Evolutionary conservation across 495 filamentous ascomycete genomes (phyloP).

Genomic region (Ramalina intermedia): DNA sequence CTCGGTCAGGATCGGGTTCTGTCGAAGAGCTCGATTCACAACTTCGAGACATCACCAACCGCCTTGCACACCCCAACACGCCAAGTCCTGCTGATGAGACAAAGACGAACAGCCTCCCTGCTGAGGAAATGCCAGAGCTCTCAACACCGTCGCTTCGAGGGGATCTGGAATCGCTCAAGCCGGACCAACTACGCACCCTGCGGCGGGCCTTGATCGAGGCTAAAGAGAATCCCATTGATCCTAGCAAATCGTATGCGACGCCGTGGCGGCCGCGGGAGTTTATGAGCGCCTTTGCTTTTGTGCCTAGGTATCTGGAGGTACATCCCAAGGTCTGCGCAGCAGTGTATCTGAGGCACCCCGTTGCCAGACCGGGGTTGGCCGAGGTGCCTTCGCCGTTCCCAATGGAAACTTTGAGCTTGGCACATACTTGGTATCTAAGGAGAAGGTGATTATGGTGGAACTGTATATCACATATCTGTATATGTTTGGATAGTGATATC

Average conservation of each 20-base stretch:
- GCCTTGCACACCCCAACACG: slow-evolving; percentile 1
- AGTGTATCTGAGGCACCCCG: slow-evolving; percentile 89
- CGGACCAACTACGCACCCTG: slow-evolving; percentile 23
- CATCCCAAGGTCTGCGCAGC: slow-evolving; percentile 92
- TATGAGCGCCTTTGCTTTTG: slow-evolving; percentile 86
- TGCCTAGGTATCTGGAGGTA: slow-evolving; percentile 90
- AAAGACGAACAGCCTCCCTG: background rate
- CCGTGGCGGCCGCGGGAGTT: slow-evolving; percentile 81
- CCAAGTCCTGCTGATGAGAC: background rate
- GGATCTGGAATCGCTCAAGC: slow-evolving; percentile 6
- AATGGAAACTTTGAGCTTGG: slow-evolving; percentile 46
- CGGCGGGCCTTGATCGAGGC: slow-evolving; percentile 36
- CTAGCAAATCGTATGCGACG: slow-evolving; percentile 70
- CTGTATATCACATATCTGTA: background rate
- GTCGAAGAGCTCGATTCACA: slow-evolving; percentile 38
- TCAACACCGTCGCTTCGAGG: slow-evolving; percentile 5
- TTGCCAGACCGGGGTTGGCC: slow-evolving; percentile 70
- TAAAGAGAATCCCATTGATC: slow-evolving; percentile 61
- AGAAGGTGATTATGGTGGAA: slow-evolving; percentile 43
- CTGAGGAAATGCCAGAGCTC: slow-evolving; percentile 4
- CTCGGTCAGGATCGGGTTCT: slow-evolving; percentile 28
- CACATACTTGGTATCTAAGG: slow-evolving; percentile 88
- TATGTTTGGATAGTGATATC: too few species aligned
- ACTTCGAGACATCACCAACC: slow-evolving; percentile 24
- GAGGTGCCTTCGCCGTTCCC: slow-evolving; percentile 86